Percentiles rank a stretch among this genome's conserved stretches.
Conservation (phyloP, 2,329 filamentous ascomycete species). For the Exophiala aquamarina region DNA sequence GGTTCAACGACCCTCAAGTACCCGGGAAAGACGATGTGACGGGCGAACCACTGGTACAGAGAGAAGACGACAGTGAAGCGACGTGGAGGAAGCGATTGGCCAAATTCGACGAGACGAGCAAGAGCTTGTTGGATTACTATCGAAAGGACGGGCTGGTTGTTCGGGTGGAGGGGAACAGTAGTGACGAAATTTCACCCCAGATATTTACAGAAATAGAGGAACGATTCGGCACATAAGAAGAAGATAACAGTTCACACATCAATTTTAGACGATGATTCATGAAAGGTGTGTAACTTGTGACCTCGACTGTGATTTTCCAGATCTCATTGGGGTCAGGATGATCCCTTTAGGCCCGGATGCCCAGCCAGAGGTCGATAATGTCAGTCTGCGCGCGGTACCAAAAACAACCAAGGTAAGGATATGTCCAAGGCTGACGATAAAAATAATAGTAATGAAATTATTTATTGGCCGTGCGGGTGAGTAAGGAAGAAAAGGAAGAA, state of each 20-base stretch:
- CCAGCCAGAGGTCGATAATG: slow-evolving; percentile 28
- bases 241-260: neutral
- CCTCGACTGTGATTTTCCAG: slow-evolving; percentile 32
- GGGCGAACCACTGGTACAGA: slow-evolving; percentile 78
- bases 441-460: slow-evolving; percentile 18
- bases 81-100: slow-evolving; percentile 78
- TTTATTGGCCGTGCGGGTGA: slow-evolving; percentile 25
- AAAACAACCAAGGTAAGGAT: slow-evolving; percentile 26
- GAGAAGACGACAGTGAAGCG: slow-evolving; percentile 81
- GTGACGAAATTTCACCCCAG: slow-evolving; percentile 93
- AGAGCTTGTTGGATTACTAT: slow-evolving; percentile 85
- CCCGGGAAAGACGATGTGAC: slow-evolving; percentile 85
- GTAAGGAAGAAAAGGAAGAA: slow-evolving; percentile 12
- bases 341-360: slow-evolving; percentile 29
- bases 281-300: slow-evolving; percentile 23
- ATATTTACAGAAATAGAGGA: slow-evolving; percentile 78
- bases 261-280: neutral
- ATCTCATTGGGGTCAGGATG: slow-evolving; percentile 32
- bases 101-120: slow-evolving; percentile 85
- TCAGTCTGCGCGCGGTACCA: slow-evolving; percentile 26
- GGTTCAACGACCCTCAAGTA: slow-evolving; percentile 82
- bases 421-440: slow-evolving; percentile 24
- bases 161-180: slow-evolving; percentile 84
- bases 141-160: slow-evolving; percentile 70
- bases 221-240: slow-evolving; percentile 57